phyloP scores from a whole-genome alignment of 2,329 filamentous ascomycete genomes.

The Cladosporium sp. region DNA sequence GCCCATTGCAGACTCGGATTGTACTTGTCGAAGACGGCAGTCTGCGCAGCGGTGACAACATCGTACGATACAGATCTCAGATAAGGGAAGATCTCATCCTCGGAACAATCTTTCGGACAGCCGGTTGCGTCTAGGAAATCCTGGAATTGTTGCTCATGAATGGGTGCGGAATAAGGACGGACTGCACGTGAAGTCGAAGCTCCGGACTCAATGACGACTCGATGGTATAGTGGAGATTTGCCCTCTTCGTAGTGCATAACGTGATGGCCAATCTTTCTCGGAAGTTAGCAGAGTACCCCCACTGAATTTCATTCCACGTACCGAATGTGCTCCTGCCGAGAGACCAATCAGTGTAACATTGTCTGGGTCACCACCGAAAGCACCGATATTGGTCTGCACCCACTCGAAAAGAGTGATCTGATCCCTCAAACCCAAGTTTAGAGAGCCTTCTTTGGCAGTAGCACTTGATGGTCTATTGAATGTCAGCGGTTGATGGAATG shows the following conservation, averaged over 20 bases:
- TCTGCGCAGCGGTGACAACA: conserved; percentile 38
- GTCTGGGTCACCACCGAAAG: conserved; percentile 34
- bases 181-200: conserved; percentile 45
- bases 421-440: conserved; percentile 42
- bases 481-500: background rate
- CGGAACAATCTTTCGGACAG: conserved; percentile 25
- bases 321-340: conserved; percentile 60
- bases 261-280: conserved; percentile 59
- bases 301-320: conserved; percentile 31
- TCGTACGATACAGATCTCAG: conserved; percentile 38
- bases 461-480: conserved; percentile 42
- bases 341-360: conserved; percentile 31
- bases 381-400: conserved; percentile 37
- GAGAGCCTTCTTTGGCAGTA: conserved; percentile 49
- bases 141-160: conserved; percentile 44
- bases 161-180: conserved; percentile 34
- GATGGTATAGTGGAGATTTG: conserved; percentile 38
- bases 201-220: conserved; percentile 46
- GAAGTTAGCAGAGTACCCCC: conserved; percentile 23
- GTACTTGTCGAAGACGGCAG: conserved; percentile 42
- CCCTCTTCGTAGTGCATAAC: conserved; percentile 48
- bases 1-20: conserved; percentile 49
- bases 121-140: conserved; percentile 37
- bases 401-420: conserved; percentile 41
- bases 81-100: conserved; percentile 36